Conservation (phyloP, 2,329 filamentous ascomycete species). For the Fusarium tanahbumbuense region DNA sequence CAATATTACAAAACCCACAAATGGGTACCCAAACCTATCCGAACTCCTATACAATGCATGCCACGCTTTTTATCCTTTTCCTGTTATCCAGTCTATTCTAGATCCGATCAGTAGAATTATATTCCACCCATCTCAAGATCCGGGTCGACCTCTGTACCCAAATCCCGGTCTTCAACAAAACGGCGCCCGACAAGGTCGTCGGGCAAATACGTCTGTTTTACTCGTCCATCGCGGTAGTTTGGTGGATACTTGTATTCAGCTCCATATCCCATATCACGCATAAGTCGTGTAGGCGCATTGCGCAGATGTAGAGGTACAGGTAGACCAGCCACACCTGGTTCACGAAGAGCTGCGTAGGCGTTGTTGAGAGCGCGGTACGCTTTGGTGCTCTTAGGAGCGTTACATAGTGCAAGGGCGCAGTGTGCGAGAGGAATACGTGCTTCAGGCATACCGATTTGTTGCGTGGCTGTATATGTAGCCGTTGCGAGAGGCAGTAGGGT, state of each 20-base stretch:
- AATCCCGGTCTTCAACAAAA: conserved; percentile 83
- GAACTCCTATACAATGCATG: conserved; percentile 26
- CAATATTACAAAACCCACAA: conserved; percentile 9
- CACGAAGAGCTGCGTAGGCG: conserved; percentile 80
- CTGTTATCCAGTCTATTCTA: conserved; percentile 3
- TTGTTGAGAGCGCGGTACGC: conserved; percentile 86
- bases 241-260: conserved; percentile 97
- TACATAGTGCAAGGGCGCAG: conserved; percentile 80
- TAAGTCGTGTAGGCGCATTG: conserved; percentile 90
- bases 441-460: conserved; percentile 96
- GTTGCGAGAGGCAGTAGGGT: conserved; percentile 85
- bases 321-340: conserved; percentile 84
- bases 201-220: conserved; percentile 91
- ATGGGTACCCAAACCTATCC: conserved; percentile 12
- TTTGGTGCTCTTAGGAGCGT: conserved; percentile 87
- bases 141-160: conserved; percentile 82
- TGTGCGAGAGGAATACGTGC: conserved; percentile 93
- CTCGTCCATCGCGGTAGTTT: conserved; percentile 83
- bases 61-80: conserved; percentile 14
- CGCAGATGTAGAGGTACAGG: conserved; percentile 88
- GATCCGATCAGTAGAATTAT: neutral
- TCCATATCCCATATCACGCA: conserved; percentile 93
- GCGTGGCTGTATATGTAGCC: conserved; percentile 84
- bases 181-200: conserved; percentile 74
- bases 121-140: conserved; percentile 63